Conservation (phyloP, 306 rosid species). For the Pachyrhizus erosus region DNA sequence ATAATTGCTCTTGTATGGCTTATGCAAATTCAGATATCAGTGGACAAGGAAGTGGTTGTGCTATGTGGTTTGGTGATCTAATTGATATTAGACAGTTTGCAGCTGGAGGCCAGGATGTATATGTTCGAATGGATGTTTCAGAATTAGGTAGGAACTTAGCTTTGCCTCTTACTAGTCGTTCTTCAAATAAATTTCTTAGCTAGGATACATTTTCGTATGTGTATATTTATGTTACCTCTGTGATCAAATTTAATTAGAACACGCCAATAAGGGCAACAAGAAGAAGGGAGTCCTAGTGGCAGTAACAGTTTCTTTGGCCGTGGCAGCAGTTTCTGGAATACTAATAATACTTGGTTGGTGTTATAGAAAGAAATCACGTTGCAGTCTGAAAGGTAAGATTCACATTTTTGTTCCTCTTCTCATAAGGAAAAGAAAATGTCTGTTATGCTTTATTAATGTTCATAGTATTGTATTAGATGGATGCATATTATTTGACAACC, state of each 20-base stretch:
- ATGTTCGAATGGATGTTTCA: constrained; percentile 62
- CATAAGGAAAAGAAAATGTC: neutral
- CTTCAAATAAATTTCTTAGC: neutral
- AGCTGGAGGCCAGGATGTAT: constrained; percentile 68
- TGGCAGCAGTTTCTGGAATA: constrained; percentile 23
- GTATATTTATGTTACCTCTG: neutral
- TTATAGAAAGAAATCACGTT: constrained; percentile 32
- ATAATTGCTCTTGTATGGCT: constrained; percentile 67
- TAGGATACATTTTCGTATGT: neutral
- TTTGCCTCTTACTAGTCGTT: neutral
- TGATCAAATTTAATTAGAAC: constrained; percentile 38
- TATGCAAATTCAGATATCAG: constrained; percentile 65
- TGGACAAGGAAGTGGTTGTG: constrained; percentile 73
- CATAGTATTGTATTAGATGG: neutral
- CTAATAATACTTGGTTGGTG: constrained; percentile 35
- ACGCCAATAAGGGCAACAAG: constrained; percentile 32
- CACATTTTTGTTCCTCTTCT: neutral
- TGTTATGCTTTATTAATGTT: neutral
- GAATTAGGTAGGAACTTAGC: constrained; percentile 57
- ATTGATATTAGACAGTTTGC: constrained; percentile 56
- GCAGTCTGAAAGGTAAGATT: constrained; percentile 37
- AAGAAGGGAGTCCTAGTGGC: constrained; percentile 41
- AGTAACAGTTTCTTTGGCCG: constrained; percentile 26
- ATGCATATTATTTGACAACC: neutral
- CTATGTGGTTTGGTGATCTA: constrained; percentile 73